These are phyloP conservation scores for Xenosphaeropsis pyriputrescens DNA, from an alignment of 2,329 filamentous ascomycete genomes.

Conservation along the genomic window DNA sequence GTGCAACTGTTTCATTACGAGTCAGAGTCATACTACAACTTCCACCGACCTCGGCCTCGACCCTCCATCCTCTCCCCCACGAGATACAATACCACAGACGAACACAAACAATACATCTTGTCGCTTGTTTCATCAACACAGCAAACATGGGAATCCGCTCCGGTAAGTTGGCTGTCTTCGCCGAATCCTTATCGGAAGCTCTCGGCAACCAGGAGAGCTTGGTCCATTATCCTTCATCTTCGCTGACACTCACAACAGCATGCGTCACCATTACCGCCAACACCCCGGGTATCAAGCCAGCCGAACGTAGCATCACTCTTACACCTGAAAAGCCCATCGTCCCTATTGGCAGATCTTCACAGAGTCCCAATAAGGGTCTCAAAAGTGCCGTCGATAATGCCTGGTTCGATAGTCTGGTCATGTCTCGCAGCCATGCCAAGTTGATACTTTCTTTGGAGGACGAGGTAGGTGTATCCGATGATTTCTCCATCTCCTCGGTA, in stretches of 20 bases:
- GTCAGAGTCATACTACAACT: too few species aligned
- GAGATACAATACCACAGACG: too few species aligned
- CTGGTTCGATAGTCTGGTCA: slow-evolving; percentile 57
- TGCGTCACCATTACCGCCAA: slow-evolving; percentile 2
- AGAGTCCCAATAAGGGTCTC: slow-evolving; percentile 27
- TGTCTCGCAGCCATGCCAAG: slow-evolving; percentile 54
- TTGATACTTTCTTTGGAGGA: background rate
- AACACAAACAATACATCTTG: too few species aligned
- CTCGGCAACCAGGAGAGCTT: too few species aligned
- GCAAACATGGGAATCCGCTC: too few species aligned
- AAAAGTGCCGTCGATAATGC: slow-evolving; percentile 35
- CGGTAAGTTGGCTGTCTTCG: too few species aligned
- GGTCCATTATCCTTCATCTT: too few species aligned
- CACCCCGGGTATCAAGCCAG: slow-evolving; percentile 1
- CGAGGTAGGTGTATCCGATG: background rate
- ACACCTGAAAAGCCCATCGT: background rate
- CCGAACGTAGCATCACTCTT: slow-evolving; percentile 1
- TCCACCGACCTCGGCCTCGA: too few species aligned
- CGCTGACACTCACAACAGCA: background rate
- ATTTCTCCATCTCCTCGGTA: background rate
- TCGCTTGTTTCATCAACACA: too few species aligned
- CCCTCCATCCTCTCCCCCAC: too few species aligned
- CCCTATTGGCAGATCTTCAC: slow-evolving; percentile 29
- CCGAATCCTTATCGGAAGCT: too few species aligned
- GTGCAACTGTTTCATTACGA: too few species aligned